Conservation (phyloP, 306 rosid genomes). For the Inga oerstediana region DNA sequence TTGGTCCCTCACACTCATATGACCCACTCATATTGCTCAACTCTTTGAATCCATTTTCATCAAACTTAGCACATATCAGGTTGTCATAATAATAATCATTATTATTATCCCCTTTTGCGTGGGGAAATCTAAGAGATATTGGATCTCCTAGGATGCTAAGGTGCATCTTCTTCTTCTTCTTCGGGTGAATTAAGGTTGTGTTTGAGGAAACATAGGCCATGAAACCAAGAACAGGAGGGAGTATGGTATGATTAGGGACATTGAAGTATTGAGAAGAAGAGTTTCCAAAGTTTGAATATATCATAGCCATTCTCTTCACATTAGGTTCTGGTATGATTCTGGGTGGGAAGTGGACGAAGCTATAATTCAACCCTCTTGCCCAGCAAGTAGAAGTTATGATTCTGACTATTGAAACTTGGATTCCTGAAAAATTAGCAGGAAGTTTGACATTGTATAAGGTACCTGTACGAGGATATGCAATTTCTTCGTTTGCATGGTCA, state of each 20-base stretch:
- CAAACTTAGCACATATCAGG: slow-evolving; percentile 51
- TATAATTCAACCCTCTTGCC: slow-evolving; percentile 45
- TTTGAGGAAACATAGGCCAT: slow-evolving; percentile 47
- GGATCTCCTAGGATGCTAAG: slow-evolving; percentile 42
- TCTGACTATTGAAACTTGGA: slow-evolving; percentile 48
- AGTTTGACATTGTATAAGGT: slow-evolving; percentile 47
- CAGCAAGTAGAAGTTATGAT: slow-evolving; percentile 43
- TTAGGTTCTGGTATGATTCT: slow-evolving; percentile 37
- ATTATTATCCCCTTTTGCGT: background rate
- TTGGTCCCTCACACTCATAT: slow-evolving; percentile 27
- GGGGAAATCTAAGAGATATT: slow-evolving; percentile 41
- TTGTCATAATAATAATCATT: background rate
- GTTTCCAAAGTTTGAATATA: slow-evolving; percentile 57
- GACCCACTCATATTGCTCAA: slow-evolving; percentile 38
- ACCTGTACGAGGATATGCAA: slow-evolving; percentile 39
- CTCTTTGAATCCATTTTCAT: slow-evolving; percentile 38
- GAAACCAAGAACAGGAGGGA: slow-evolving; percentile 64
- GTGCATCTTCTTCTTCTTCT: slow-evolving; percentile 33
- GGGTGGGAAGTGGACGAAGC: slow-evolving; percentile 50
- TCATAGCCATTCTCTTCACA: slow-evolving; percentile 43
- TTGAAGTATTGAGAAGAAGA: slow-evolving; percentile 57
- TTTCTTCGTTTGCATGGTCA: slow-evolving; percentile 24
- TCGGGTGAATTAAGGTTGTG: slow-evolving; percentile 13
- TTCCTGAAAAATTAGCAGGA: slow-evolving; percentile 61
- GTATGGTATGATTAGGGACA: slow-evolving; percentile 44